Evolutionary conservation across 768 basidiomycete species (phyloP), one percentile per base, ranked within the genome.

Genomic region (Pleurotus eryngii): DNA sequence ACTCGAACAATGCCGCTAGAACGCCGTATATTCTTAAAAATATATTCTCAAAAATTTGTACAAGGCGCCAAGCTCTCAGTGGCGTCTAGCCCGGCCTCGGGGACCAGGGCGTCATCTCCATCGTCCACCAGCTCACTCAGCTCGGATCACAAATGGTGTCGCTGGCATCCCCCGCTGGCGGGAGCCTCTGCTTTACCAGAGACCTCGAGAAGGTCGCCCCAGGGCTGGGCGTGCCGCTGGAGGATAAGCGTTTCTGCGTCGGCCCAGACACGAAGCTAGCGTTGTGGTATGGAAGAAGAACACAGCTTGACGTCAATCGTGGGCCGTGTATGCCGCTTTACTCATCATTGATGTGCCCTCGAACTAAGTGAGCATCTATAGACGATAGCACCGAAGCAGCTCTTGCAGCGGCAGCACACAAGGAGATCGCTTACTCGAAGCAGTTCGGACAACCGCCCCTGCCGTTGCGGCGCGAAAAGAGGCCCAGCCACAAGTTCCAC

Each of bases 131-230:
- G 57, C 68, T 78, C 20, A 65, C 62, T 51, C 43, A 76, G 57
- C 55, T 78, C 57, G 77, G 78, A 68, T 67, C 73, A 2, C 56
- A 8, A 1, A 73, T 78, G 68, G 76, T 78, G 76, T 74, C 72
- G 17, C 67, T 74, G 20, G 4, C 70, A 49, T 76, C 76, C 61
- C 76, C 76, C 1, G 75, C 74, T 65, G 72, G 76, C 54, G 75
- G 78, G 59, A 75, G 75, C 67, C 65, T 78, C 6, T 78, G 77
- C 64, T 78, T 68, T 53, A 46, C 70, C 40, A 30, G 66, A 45
- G 74, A 80, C 66, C 53, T 77, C 65, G 62, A 72, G 69, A 66
- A 72, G 59, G 60, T 67, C 24, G 60, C 69, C n/a, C 64, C 63
- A 43, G 64, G 60, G n/a, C 58, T 56, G 57, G 73, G 67, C 56